Conservation (phyloP, 2,329 filamentous ascomycete genomes). For the Fusarium siculi region DNA sequence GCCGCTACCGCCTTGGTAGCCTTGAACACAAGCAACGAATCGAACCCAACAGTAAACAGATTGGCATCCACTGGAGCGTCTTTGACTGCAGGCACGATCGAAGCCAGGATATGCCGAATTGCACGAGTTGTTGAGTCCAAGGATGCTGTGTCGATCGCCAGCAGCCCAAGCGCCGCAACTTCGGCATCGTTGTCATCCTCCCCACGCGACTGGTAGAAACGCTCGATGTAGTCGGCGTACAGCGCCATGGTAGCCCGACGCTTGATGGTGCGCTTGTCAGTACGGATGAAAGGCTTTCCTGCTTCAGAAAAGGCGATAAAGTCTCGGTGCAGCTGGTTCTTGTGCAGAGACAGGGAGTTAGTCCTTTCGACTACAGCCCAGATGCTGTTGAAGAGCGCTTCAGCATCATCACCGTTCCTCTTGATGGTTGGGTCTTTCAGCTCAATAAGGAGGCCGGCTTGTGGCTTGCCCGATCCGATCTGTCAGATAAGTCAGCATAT, state of each 20-base stretch:
- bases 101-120: not conserved
- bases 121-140: not conserved
- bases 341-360: constrained; percentile 53
- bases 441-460: constrained; percentile 45
- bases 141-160: not conserved
- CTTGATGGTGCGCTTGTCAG: constrained; percentile 59
- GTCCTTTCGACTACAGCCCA: constrained; percentile 57
- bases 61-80: not conserved
- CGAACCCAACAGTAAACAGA: not conserved
- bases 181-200: not conserved
- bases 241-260: constrained; percentile 52
- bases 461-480: constrained; percentile 36
- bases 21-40: not conserved
- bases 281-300: constrained; percentile 56
- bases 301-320: constrained; percentile 55
- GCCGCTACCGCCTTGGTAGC: not conserved
- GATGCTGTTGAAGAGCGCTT: constrained; percentile 52
- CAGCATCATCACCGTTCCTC: constrained; percentile 19
- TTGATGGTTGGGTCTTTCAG: constrained; percentile 36
- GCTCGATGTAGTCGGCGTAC: constrained; percentile 59
- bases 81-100: not conserved
- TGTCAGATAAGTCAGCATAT: not conserved
- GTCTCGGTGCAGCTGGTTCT: constrained; percentile 55
- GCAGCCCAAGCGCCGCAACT: not conserved
- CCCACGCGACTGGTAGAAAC: constrained; percentile 49